Conservation (phyloP, 192 early-diverging fungal species). For the Coemansia aciculifera region DNA sequence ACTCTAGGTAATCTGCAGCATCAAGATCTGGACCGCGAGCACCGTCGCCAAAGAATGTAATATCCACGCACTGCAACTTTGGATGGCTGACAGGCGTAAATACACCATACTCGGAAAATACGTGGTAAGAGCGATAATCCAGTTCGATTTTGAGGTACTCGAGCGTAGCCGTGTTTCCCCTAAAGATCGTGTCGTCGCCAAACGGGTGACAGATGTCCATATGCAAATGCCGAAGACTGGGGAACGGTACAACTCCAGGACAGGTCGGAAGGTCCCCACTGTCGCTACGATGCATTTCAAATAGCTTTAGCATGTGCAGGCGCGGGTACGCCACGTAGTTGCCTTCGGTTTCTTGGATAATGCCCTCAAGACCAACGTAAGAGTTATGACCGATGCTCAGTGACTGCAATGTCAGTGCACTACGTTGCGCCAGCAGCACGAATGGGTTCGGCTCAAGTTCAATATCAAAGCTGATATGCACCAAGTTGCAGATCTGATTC, state of each 20-base stretch:
- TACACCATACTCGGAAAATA: neutral
- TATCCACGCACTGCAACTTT: neutral
- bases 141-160: neutral
- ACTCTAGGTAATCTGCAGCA: neutral
- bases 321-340: neutral
- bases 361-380: no score
- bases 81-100: neutral
- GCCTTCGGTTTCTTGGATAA: neutral
- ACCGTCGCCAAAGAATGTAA: neutral
- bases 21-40: no score
- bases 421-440: neutral
- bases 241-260: neutral
- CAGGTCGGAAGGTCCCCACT: no score
- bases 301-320: neutral
- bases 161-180: neutral
- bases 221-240: neutral
- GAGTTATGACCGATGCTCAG: neutral
- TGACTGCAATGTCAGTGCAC: neutral
- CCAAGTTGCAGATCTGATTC: neutral
- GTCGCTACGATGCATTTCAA: no score
- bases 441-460: neutral
- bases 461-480: neutral
- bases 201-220: neutral
- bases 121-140: neutral
- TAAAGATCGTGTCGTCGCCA: slow-evolving; percentile 4